Base-by-base conservation (phyloP, 2,329 filamentous ascomycete genomes). In the Alternaria novae-zelandiae region DNA sequence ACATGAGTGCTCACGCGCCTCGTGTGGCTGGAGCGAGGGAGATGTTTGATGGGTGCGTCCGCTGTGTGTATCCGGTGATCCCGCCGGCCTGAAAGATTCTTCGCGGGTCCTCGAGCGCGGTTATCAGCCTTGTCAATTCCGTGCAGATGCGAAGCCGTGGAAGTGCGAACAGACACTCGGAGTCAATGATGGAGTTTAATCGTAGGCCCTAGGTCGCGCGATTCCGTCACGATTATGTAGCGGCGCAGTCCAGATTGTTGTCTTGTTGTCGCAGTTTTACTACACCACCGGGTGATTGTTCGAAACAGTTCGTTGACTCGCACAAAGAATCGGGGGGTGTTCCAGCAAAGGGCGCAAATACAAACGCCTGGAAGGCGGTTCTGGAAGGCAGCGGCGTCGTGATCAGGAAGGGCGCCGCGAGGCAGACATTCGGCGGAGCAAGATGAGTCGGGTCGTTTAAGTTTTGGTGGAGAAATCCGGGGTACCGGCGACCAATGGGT, bases 1-100 rank as follows among this genome's bases (percentile, higher is more conserved):
- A 69, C 75, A 80, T 79, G 61, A 61, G 59, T 44, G 43, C 32
- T 61, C 57, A 62, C 46, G 57, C 47, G 45, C 49, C 20, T 54
- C 44, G 43, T 26, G 54, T 43, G n/a, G 30, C 17, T 17, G 44
- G 36, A 13, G 10, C 4, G 20, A 45, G 59, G 41, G n/a, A 11
- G 43, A 30, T 30, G 15, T 46, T 26, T 11, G 44, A 20, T 17
- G 32, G 12, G 15, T 32, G 26, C 25, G 36, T 49, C 30, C 17
- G 36, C 51, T 62, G 64, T 56, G 23, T 43, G 64, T 63, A 62
- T 63, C 61, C 59, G 51, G 20, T 46, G 25, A 25, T 44, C 17
- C 51, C 43, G 54, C 13, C 21, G 17, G 15, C 28, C 4, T 49
- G 54, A 32, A 32, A 62, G 50, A 54, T 59, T 51, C 59, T 62